phyloP scores from a whole-genome alignment of 208 protist species.

The Leishmania martiniquensis region DNA sequence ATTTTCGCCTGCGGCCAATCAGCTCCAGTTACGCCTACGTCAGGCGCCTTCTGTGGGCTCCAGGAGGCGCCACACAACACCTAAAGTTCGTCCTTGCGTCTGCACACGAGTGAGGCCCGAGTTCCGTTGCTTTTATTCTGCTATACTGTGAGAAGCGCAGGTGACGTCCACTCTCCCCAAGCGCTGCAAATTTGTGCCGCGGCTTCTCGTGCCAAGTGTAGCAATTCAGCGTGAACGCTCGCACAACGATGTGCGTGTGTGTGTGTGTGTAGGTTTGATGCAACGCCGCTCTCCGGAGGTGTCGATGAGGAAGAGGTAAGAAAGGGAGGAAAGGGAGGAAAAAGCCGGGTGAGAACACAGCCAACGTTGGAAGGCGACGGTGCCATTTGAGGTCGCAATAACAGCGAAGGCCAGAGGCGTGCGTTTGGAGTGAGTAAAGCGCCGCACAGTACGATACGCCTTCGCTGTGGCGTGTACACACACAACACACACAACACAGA shows the following conservation, averaged over 20 bases:
- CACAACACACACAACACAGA: too few relatives aligned
- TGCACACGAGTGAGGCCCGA: not conserved
- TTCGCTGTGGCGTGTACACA: too few relatives aligned
- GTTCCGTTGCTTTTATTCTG: not conserved
- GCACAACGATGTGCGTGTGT: too few relatives aligned
- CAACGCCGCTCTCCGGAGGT: too few relatives aligned
- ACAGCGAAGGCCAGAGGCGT: too few relatives aligned
- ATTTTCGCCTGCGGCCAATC: not conserved
- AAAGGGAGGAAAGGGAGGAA: not conserved
- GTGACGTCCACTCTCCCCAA: not conserved
- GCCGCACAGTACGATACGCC: too few relatives aligned
- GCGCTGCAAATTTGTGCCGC: not conserved
- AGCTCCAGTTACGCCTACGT: not conserved
- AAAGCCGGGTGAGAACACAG: not conserved
- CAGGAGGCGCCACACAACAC: not conserved
- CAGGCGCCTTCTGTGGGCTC: not conserved
- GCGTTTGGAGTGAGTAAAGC: too few relatives aligned
- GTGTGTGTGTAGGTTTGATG: too few relatives aligned
- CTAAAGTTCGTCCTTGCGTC: not conserved
- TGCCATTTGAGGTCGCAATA: too few relatives aligned
- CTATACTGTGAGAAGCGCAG: not conserved
- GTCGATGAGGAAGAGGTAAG: too few relatives aligned
- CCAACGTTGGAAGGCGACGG: not conserved
- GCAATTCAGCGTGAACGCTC: not conserved
- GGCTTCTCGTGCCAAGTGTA: not conserved